A percentile compares a stretch with the other conserved stretches of the same genome.
phyloP scores from a whole-genome alignment of 768 basidiomycete genomes.

The Boletus rubescentipes region DNA sequence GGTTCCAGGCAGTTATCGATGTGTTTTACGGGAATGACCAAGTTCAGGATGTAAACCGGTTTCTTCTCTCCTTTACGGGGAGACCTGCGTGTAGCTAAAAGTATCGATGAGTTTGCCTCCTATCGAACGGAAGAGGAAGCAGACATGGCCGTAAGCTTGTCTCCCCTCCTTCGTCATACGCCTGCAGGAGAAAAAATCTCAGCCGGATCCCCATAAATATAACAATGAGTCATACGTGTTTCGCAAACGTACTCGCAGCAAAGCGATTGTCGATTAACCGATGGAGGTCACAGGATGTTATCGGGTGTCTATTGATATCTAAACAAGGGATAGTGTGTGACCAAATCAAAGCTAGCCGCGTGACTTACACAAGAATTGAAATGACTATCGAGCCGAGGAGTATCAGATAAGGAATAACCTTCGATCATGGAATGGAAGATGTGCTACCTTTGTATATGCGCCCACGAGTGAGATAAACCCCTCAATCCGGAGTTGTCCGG shows the following conservation, averaged over 20 bases:
- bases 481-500: slow-evolving; percentile 54
- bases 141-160: slow-evolving; percentile 29
- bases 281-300: slow-evolving; percentile 66
- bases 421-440: slow-evolving; percentile 16
- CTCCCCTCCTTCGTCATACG: slow-evolving; percentile 65
- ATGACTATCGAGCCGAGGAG: slow-evolving; percentile 47
- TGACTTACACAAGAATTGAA: slow-evolving; percentile 82
- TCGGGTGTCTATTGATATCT: slow-evolving; percentile 82
- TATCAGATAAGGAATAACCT: slow-evolving; percentile 20
- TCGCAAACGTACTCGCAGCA: slow-evolving; percentile 66
- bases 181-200: slow-evolving; percentile 40
- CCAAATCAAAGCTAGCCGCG: neutral
- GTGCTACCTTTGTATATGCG: slow-evolving; percentile 63
- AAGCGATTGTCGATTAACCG: slow-evolving; percentile 66
- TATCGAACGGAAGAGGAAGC: slow-evolving; percentile 11
- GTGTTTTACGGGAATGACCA: slow-evolving; percentile 61
- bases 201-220: slow-evolving; percentile 1
- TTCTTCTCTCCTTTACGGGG: slow-evolving; percentile 77
- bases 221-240: slow-evolving; percentile 49
- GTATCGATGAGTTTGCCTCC: slow-evolving; percentile 9
- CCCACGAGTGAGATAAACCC: slow-evolving; percentile 88
- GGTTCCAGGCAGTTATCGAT: slow-evolving; percentile 83
- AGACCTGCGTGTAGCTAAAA: slow-evolving; percentile 60
- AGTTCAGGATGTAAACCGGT: slow-evolving; percentile 80
- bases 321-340: slow-evolving; percentile 2